Evolutionary conservation across 371 early-diverging fungal genomes (phyloP).

Genomic region (Rhizopus sp.): DNA sequence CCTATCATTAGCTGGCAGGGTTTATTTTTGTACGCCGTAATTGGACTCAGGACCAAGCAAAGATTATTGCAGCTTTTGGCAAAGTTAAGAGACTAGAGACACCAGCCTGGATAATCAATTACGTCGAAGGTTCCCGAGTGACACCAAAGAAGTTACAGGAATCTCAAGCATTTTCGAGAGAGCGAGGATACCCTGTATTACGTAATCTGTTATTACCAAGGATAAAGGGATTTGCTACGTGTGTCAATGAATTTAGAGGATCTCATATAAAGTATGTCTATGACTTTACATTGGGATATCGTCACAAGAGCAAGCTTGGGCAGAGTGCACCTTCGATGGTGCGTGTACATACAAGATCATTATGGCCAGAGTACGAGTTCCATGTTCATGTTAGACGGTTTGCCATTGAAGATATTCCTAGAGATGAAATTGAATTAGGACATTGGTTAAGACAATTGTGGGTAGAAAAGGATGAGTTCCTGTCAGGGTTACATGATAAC

Average conservation of each 20-base stretch:
- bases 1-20: conserved; percentile 57
- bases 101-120: conserved; percentile 77
- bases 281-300: conserved; percentile 71
- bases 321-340: conserved; percentile 63
- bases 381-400: conserved; percentile 68
- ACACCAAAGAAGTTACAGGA: conserved; percentile 62
- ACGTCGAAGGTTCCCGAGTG: conserved; percentile 72
- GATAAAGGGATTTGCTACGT: conserved; percentile 78
- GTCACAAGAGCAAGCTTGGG: conserved; percentile 30
- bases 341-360: conserved; percentile 53
- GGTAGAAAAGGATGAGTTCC: conserved; percentile 64
- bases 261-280: conserved; percentile 71
- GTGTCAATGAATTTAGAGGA: conserved; percentile 59
- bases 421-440: conserved; percentile 55
- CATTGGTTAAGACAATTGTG: conserved; percentile 66
- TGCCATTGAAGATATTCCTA: conserved; percentile 61
- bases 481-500: conserved; percentile 48
- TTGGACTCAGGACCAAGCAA: conserved; percentile 66
- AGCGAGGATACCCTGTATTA: conserved; percentile 60
- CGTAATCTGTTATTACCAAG: conserved; percentile 78
- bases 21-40: conserved; percentile 70
- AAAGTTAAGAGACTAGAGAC: conserved; percentile 56
- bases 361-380: conserved; percentile 66
- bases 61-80: conserved; percentile 61
- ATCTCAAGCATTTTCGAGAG: conserved; percentile 63